Percentiles rank a stretch among this genome's conserved stretches.
These are phyloP conservation scores for Penicillium polonicum DNA, from an alignment of 2,329 filamentous ascomycete species.

Conservation along the genomic window DNA sequence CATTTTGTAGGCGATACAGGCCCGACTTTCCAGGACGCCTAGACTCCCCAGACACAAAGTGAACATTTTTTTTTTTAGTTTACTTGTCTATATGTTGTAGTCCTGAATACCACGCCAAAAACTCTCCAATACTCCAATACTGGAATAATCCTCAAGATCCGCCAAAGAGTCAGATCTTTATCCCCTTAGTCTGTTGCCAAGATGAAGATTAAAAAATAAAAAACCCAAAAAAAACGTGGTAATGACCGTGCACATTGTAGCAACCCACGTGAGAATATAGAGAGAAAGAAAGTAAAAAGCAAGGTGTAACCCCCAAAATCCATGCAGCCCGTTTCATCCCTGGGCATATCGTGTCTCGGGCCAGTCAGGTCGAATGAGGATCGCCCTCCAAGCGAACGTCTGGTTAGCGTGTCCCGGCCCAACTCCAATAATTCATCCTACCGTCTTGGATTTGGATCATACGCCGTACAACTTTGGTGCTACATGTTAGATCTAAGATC, in stretches of 20 bases:
- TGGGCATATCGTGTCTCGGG: slow-evolving; percentile 21
- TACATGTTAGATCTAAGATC: slow-evolving; percentile 10
- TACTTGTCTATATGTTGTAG: not conserved
- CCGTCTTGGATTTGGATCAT: slow-evolving; percentile 5
- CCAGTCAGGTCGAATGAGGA: slow-evolving; percentile 18
- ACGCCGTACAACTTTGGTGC: slow-evolving; percentile 4
- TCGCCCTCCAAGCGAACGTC: slow-evolving; percentile 10
- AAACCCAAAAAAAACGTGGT: slow-evolving; percentile 6
- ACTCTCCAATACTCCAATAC: not conserved
- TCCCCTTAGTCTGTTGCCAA: slow-evolving; percentile 28
- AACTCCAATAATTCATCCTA: slow-evolving; percentile 9
- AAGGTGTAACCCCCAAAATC: slow-evolving; percentile 19
- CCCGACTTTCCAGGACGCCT: not conserved
- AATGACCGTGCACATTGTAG: slow-evolving; percentile 1
- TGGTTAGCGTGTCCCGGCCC: slow-evolving; percentile 9
- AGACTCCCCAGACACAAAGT: not conserved
- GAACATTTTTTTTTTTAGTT: no score
- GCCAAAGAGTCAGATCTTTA: slow-evolving; percentile 27
- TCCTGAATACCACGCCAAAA: not conserved
- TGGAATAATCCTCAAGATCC: not conserved
- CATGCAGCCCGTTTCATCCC: slow-evolving; percentile 24
- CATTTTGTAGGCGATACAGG: not conserved
- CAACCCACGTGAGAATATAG: slow-evolving; percentile 7
- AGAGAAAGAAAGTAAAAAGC: not conserved
- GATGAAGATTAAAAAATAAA: not conserved